Evolutionary conservation across 257 asterid species (phyloP).

Genomic region (Fraxinus quadrangulata): DNA sequence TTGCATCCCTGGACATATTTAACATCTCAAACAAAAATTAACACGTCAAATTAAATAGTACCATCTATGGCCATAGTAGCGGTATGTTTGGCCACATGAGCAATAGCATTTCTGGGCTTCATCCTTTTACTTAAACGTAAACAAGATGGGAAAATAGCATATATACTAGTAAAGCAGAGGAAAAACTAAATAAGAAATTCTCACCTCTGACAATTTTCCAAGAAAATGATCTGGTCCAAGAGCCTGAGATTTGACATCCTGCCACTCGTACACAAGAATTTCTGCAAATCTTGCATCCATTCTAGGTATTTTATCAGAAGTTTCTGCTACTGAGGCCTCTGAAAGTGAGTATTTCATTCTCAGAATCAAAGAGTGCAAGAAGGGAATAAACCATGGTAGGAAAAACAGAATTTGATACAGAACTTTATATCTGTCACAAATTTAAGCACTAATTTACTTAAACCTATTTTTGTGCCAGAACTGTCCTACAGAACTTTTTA

Average conservation of each 20-base stretch:
- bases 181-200: constrained; percentile 13
- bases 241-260: constrained; percentile 76
- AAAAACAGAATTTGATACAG: constrained; percentile 10
- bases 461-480: constrained; percentile 1
- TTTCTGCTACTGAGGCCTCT: constrained; percentile 48
- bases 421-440: neutral
- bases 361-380: constrained; percentile 23
- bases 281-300: constrained; percentile 93
- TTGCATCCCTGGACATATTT: neutral
- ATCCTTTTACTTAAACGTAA: neutral
- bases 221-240: constrained; percentile 87
- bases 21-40: constrained; percentile 10
- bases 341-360: constrained; percentile 30
- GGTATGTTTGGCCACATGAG: neutral
- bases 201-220: constrained; percentile 74
- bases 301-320: constrained; percentile 60
- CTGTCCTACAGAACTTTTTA: neutral
- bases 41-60: neutral
- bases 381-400: constrained; percentile 11
- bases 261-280: constrained; percentile 84
- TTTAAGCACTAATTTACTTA: neutral
- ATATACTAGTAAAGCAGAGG: neutral
- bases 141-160: neutral
- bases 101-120: constrained; percentile 5
- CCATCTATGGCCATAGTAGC: neutral